Evolutionary conservation across 2,329 filamentous ascomycete species (phyloP).

Genomic region (Alternaria conjuncta): DNA sequence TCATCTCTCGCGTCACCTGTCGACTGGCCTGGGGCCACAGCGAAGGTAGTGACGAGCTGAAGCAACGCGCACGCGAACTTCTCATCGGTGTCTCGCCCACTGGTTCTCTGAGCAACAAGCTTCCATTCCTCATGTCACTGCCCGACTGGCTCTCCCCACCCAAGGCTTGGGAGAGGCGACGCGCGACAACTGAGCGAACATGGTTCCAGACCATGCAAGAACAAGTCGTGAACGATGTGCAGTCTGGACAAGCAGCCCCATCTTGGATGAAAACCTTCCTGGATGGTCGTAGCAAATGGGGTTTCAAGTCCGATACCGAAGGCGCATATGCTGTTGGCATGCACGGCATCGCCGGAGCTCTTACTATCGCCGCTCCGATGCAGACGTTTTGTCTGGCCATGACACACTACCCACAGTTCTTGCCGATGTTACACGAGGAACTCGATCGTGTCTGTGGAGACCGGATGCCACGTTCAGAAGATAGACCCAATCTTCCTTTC

Average conservation of each 20-base stretch:
- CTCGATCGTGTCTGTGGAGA: slow-evolving; percentile 50
- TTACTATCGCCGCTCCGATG: slow-evolving; percentile 57
- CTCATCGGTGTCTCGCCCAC: slow-evolving; percentile 55
- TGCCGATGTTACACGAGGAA: slow-evolving; percentile 51
- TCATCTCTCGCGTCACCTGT: slow-evolving; percentile 55
- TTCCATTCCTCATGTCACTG: slow-evolving; percentile 54
- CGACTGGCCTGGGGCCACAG: slow-evolving; percentile 55
- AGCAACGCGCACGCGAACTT: slow-evolving; percentile 55
- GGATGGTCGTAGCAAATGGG: slow-evolving; percentile 48
- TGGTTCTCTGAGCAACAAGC: slow-evolving; percentile 54
- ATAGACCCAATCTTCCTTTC: slow-evolving; percentile 49
- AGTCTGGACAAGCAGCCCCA: slow-evolving; percentile 40
- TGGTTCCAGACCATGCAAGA: slow-evolving; percentile 55
- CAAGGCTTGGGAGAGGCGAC: slow-evolving; percentile 54
- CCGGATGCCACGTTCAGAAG: slow-evolving; percentile 44
- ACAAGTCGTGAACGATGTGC: slow-evolving; percentile 47
- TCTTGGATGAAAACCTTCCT: slow-evolving; percentile 56
- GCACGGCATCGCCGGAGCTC: slow-evolving; percentile 55
- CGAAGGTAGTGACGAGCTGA: slow-evolving; percentile 54
- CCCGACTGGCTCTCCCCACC: slow-evolving; percentile 52
- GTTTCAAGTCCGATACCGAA: slow-evolving; percentile 53
- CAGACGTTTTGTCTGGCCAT: slow-evolving; percentile 57
- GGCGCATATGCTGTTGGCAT: slow-evolving; percentile 56
- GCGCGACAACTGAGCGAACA: slow-evolving; percentile 51
- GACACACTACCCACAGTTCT: slow-evolving; percentile 53